A percentile compares a stretch with the other conserved stretches of the same genome.
These are phyloP conservation scores for Ceratocystis huliohia DNA, from an alignment of 2,329 filamentous ascomycete species.

Conservation along the genomic window DNA sequence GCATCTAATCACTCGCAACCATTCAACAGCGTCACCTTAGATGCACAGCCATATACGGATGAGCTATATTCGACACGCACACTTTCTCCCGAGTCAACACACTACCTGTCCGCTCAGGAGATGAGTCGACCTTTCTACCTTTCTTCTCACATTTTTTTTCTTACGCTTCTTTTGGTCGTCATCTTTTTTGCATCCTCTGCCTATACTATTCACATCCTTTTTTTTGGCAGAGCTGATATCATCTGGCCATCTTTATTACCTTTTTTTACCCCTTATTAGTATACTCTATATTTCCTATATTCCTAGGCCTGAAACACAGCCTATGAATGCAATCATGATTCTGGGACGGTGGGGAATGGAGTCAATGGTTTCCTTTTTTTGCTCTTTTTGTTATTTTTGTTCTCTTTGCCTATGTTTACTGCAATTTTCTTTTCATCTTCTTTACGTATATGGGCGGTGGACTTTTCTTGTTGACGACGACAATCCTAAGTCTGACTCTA, in stretches of 20 bases:
- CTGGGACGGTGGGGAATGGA: conserved; percentile 20
- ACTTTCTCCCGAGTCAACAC: conserved; percentile 3
- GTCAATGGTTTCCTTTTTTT: conserved; percentile 20
- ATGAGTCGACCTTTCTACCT: neutral
- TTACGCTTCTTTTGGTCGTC: neutral
- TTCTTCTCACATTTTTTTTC: neutral
- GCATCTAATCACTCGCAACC: conserved; percentile 44
- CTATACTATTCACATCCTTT: conserved; percentile 6
- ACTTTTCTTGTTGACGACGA: conserved; percentile 9
- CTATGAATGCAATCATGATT: conserved; percentile 19
- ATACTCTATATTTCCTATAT: conserved; percentile 24
- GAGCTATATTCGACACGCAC: conserved; percentile 7
- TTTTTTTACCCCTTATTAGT: conserved; percentile 15
- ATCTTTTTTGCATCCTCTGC: conserved; percentile 12
- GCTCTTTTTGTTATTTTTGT: conserved; percentile 2
- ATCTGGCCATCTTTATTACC: conserved; percentile 3
- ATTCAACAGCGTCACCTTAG: neutral
- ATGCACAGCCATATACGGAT: conserved; percentile 1
- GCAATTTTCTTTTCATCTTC: conserved; percentile 22
- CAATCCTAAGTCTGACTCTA: neutral
- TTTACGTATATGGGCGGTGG: conserved; percentile 11
- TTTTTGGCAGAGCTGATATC: conserved; percentile 8
- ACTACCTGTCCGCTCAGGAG: neutral
- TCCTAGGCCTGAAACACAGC: conserved; percentile 14
- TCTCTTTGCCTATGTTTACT: conserved; percentile 17